These are phyloP conservation scores for Phytophthora pistaciae DNA, from an alignment of 352 stramenopile genomes.

Conservation along the genomic window DNA sequence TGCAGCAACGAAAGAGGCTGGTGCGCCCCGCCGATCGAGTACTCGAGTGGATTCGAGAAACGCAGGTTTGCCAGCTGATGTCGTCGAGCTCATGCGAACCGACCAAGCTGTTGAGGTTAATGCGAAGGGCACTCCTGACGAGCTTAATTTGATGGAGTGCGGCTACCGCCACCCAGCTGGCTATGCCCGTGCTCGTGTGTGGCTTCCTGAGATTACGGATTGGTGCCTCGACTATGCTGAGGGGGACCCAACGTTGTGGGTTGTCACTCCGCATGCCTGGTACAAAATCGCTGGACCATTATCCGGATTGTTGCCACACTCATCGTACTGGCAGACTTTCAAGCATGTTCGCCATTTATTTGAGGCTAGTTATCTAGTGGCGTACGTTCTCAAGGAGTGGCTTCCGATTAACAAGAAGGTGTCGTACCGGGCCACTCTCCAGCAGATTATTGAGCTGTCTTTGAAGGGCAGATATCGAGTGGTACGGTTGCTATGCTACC, in stretches of 20 bases:
- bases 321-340: constrained; percentile 78
- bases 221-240: constrained; percentile 91
- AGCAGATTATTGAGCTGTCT: constrained; percentile 85
- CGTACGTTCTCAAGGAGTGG: constrained; percentile 88
- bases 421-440: constrained; percentile 82
- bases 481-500: constrained; percentile 43
- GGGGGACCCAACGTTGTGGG: constrained; percentile 85
- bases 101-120: constrained; percentile 60
- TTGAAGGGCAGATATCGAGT: constrained; percentile 78
- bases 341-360: constrained; percentile 81
- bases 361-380: constrained; percentile 86
- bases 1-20: constrained; percentile 16
- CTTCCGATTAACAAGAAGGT: constrained; percentile 89
- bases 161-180: constrained; percentile 75
- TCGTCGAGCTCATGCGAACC: constrained; percentile 84
- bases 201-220: constrained; percentile 87
- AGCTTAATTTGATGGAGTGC: constrained; percentile 84
- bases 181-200: constrained; percentile 75
- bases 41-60: constrained; percentile 41
- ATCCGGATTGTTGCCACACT: constrained; percentile 77
- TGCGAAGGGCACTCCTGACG: constrained; percentile 59
- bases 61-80: constrained; percentile 48
- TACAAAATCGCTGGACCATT: constrained; percentile 88
- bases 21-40: constrained; percentile 35
- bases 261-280: constrained; percentile 84